These are phyloP conservation scores for Cryptomeria japonica DNA, from an alignment of 75 land plant genomes.

Conservation along the genomic window DNA sequence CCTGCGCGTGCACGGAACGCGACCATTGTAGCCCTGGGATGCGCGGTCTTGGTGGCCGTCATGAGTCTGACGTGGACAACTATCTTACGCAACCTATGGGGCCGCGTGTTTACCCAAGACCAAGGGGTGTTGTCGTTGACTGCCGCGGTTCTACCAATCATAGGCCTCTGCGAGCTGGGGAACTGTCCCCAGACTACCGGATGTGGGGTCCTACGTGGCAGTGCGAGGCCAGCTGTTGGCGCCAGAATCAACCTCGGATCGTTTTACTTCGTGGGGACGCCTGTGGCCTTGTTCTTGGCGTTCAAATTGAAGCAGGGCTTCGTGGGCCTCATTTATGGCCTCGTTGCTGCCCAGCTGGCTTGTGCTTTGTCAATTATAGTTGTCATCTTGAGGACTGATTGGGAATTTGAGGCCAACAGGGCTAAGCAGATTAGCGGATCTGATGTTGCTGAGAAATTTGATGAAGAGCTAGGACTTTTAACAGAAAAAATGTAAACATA, in stretches of 20 bases:
- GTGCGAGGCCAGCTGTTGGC: conserved; percentile 63
- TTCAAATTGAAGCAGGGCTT: conserved; percentile 57
- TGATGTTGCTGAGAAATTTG: conserved; percentile 15
- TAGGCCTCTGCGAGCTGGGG: conserved; percentile 84
- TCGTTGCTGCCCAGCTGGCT: conserved; percentile 73
- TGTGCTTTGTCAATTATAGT: conserved; percentile 48
- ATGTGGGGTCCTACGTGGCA: conserved; percentile 81
- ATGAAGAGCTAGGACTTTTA: not conserved
- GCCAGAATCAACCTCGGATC: conserved; percentile 68
- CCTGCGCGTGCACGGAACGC: conserved; percentile 56
- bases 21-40: conserved; percentile 45
- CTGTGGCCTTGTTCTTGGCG: conserved; percentile 59
- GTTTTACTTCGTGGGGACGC: conserved; percentile 79
- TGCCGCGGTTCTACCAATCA: conserved; percentile 54
- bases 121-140: conserved; percentile 53
- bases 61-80: conserved; percentile 58
- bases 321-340: conserved; percentile 76
- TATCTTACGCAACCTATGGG: conserved; percentile 54
- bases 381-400: conserved; percentile 56
- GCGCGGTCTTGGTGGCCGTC: conserved; percentile 40
- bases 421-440: conserved; percentile 45
- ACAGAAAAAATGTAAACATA: not conserved
- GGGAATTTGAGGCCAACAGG: conserved; percentile 59
- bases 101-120: conserved; percentile 61
- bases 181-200: conserved; percentile 89